These are phyloP conservation scores for Aspergillus sp. DNA, from an alignment of 2,329 filamentous ascomycete species.

Conservation along the genomic window DNA sequence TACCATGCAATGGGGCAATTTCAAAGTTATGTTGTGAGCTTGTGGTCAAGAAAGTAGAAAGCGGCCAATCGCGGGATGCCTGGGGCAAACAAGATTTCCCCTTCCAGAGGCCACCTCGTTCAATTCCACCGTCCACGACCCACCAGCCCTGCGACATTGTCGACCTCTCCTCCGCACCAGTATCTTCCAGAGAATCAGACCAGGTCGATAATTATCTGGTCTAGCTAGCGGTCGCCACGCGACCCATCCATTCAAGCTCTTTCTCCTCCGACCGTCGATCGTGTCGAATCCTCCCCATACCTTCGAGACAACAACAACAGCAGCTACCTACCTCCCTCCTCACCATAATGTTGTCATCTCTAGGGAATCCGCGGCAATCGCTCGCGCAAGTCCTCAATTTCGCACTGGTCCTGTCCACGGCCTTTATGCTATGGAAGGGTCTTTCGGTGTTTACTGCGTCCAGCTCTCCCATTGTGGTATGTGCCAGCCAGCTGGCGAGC, in stretches of 20 bases:
- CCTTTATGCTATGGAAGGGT: conserved; percentile 95
- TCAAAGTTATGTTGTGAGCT: not conserved
- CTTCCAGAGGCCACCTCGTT: conserved; percentile 1
- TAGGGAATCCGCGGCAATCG: conserved; percentile 75
- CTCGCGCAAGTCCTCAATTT: conserved; percentile 86
- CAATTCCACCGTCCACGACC: conserved; percentile 2
- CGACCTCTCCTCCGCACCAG: not conserved
- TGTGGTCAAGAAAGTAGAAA: not conserved
- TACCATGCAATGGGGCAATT: not conserved
- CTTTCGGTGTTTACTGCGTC: conserved; percentile 75
- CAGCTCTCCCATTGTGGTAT: conserved; percentile 65
- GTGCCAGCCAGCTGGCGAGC: not conserved
- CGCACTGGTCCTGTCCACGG: conserved; percentile 82
- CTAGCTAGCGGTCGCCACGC: not conserved
- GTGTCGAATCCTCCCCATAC: not conserved
- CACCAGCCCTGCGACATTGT: not conserved
- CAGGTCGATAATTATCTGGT: not conserved
- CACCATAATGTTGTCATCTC: conserved; percentile 63
- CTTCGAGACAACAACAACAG: not conserved
- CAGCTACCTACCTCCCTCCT: conserved; percentile 17
- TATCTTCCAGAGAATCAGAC: not conserved
- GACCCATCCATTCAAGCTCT: not conserved
- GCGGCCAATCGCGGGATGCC: not conserved
- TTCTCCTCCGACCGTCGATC: not conserved
- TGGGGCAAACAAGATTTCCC: not conserved